phyloP scores from a whole-genome alignment of 164 flowering plant genomes.

The Stephania cephalantha region DNA sequence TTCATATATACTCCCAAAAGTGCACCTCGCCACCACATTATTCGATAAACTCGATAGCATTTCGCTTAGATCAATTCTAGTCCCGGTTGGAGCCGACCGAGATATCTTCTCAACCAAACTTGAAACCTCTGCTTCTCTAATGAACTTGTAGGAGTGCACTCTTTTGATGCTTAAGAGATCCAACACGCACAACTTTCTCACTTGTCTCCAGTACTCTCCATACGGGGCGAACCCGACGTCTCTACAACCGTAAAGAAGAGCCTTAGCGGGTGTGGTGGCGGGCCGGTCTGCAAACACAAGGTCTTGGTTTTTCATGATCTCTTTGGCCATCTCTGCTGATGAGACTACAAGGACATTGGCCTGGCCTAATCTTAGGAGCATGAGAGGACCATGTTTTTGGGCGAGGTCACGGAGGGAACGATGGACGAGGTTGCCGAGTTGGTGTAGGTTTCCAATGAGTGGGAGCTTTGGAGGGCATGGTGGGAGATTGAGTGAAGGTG shows the following conservation, averaged over 20 bases:
- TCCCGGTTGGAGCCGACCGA: not conserved
- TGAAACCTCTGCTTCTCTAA: constrained; percentile 8
- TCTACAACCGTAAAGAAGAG: not conserved
- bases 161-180: constrained; percentile 10
- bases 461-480: constrained; percentile 9
- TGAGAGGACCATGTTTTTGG: constrained; percentile 1
- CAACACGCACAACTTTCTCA: constrained; percentile 3
- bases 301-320: constrained; percentile 15
- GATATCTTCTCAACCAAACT: constrained; percentile 4
- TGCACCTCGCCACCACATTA: constrained; percentile 5
- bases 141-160: constrained; percentile 6
- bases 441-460: constrained; percentile 8
- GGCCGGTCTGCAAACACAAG: constrained; percentile 4
- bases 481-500: not conserved
- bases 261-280: not conserved
- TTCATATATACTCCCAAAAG: constrained; percentile 7
- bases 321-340: constrained; percentile 8
- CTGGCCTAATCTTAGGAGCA: constrained; percentile 4
- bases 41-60: constrained; percentile 2
- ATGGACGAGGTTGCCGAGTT: not conserved
- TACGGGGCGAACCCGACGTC: constrained; percentile 7
- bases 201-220: constrained; percentile 12
- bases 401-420: constrained; percentile 3
- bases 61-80: constrained; percentile 3
- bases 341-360: constrained; percentile 2